Percentiles rank a stretch among this genome's conserved stretches.
These are phyloP conservation scores for Xerocomus brunneocitrinus DNA, from an alignment of 768 basidiomycete species.

Conservation along the genomic window DNA sequence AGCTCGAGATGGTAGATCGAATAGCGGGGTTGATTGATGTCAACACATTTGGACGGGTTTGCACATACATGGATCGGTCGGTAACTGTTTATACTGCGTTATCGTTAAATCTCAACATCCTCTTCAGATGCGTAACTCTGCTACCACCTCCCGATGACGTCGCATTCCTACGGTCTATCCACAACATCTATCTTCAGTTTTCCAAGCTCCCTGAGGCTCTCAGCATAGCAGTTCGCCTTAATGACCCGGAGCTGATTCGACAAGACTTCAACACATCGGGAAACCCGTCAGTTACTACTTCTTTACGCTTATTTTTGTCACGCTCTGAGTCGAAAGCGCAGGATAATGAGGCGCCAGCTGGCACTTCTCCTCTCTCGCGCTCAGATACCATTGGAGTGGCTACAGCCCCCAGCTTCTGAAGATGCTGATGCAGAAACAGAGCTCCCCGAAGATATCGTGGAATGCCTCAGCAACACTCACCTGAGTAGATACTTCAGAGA, in stretches of 20 bases:
- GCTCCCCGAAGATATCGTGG: constrained; percentile 75
- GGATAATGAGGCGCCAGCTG: constrained; percentile 90
- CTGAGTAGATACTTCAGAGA: constrained; percentile 81
- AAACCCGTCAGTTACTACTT: constrained; percentile 61
- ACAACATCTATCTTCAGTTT: constrained; percentile 83
- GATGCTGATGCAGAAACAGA: constrained; percentile 59
- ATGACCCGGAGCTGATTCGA: constrained; percentile 72
- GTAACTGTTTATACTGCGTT: constrained; percentile 19
- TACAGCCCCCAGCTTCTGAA: constrained; percentile 51
- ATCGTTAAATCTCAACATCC: constrained; percentile 1
- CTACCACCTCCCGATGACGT: constrained; percentile 91
- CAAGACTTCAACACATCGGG: constrained; percentile 87
- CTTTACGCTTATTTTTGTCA: background rate
- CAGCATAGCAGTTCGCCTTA: constrained; percentile 77
- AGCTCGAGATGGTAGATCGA: constrained; percentile 83
- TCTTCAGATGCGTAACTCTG: constrained; percentile 73
- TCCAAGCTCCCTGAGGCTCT: constrained; percentile 90
- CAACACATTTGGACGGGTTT: constrained; percentile 85
- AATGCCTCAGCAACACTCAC: constrained; percentile 81
- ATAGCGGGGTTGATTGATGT: constrained; percentile 77
- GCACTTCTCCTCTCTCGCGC: constrained; percentile 92
- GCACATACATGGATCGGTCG: constrained; percentile 92
- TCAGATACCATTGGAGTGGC: constrained; percentile 86
- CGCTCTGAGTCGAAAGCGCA: constrained; percentile 24
- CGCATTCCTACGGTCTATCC: constrained; percentile 82